A percentile compares a stretch with the other conserved stretches of the same genome.
These are phyloP conservation scores for Metschnikowia rubicola DNA, from an alignment of 805 yeast species.

Conservation along the genomic window DNA sequence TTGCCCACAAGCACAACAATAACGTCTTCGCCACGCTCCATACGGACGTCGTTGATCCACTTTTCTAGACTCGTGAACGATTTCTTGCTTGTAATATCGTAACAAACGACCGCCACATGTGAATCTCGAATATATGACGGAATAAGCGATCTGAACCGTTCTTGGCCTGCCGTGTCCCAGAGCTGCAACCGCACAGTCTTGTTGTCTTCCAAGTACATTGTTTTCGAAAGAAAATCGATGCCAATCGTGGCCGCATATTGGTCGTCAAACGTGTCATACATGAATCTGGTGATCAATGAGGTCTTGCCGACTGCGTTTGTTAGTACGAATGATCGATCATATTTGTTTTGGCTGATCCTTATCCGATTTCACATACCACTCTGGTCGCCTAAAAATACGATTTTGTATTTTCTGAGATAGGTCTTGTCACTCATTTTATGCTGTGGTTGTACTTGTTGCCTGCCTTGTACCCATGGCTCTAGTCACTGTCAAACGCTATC, in stretches of 20 bases:
- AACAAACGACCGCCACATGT: conserved; percentile 95
- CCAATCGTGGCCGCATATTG: conserved; percentile 97
- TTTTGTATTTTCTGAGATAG: conserved; percentile 68
- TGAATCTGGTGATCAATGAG: conserved; percentile 91
- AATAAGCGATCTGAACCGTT: conserved; percentile 87
- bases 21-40: conserved; percentile 89
- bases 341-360: not conserved
- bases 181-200: conserved; percentile 88
- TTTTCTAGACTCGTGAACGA: conserved; percentile 80
- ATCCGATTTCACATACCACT: conserved; percentile 48
- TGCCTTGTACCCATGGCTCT: not conserved
- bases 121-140: conserved; percentile 96
- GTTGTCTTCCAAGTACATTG: conserved; percentile 79
- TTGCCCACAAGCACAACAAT: conserved; percentile 89
- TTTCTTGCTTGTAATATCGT: conserved; percentile 84
- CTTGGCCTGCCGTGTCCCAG: conserved; percentile 99
- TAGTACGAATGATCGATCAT: conserved; percentile 1
- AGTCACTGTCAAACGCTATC: no score
- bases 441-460: not conserved
- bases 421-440: conserved; percentile 28
- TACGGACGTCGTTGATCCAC: conserved; percentile 93
- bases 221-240: conserved; percentile 85
- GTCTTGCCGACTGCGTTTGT: conserved; percentile 78
- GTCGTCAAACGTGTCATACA: conserved; percentile 96
- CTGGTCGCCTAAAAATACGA: conserved; percentile 95